Conservation (phyloP, 352 stramenopile genomes). For the Globisporangium barbulae region DNA sequence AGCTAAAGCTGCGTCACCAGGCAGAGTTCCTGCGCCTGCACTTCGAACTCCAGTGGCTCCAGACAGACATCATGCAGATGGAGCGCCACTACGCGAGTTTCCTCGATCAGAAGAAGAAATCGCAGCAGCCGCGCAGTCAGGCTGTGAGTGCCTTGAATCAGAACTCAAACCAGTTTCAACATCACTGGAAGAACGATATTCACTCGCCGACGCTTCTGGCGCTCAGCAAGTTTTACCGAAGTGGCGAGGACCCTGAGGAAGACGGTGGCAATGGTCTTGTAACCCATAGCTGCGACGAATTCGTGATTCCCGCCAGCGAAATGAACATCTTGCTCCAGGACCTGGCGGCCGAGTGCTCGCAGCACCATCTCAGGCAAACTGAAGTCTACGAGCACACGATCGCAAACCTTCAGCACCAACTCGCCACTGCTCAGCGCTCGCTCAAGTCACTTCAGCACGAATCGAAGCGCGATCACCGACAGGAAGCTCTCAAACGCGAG, state of each 20-base stretch:
- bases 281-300: slow-evolving; percentile 1
- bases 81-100: slow-evolving; percentile 43
- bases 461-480: slow-evolving; percentile 8
- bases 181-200: neutral
- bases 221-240: slow-evolving; percentile 13
- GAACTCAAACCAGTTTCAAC: neutral
- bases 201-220: slow-evolving; percentile 4
- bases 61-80: slow-evolving; percentile 35
- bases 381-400: neutral
- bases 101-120: slow-evolving; percentile 31
- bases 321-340: slow-evolving; percentile 19
- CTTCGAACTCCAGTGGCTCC: slow-evolving; percentile 44
- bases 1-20: slow-evolving; percentile 11
- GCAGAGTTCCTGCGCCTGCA: slow-evolving; percentile 32
- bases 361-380: neutral
- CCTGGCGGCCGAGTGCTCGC: slow-evolving; percentile 6
- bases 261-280: neutral
- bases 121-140: slow-evolving; percentile 17
- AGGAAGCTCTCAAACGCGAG: slow-evolving; percentile 40
- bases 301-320: slow-evolving; percentile 19
- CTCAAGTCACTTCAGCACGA: neutral
- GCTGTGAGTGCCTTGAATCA: neutral
- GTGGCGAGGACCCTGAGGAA: neutral
- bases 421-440: neutral
- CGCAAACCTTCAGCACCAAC: slow-evolving; percentile 1